Evolutionary conservation across 768 basidiomycete genomes (phyloP).

Genomic region (Auricularia heimuer): DNA sequence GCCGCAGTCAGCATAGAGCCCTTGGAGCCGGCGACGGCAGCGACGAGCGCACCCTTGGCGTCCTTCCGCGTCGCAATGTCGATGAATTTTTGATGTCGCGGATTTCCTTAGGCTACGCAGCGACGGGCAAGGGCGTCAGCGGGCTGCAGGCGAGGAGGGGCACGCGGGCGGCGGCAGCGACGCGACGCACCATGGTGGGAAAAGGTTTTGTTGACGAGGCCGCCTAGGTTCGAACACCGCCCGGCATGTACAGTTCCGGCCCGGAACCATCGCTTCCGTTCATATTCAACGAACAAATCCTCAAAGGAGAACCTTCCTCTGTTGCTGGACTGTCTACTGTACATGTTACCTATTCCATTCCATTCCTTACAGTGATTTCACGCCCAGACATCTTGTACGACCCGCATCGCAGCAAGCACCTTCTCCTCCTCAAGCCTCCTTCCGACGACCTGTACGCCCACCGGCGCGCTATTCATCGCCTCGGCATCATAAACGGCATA

Average conservation of each 20-base stretch:
- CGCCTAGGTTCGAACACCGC: not conserved
- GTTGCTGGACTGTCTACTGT: too few species aligned
- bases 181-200: not conserved
- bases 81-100: conserved; percentile 98
- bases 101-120: conserved; percentile 88
- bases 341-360: too few species aligned
- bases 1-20: too few species aligned
- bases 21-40: not conserved
- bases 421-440: conserved; percentile 62
- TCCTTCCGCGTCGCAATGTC: conserved; percentile 96
- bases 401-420: conserved; percentile 58
- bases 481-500: conserved; percentile 49
- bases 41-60: conserved; percentile 65
- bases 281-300: too few species aligned
- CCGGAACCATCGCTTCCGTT: not conserved
- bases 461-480: conserved; percentile 57
- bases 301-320: too few species aligned
- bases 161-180: not conserved
- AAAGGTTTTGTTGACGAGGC: not conserved
- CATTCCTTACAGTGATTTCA: too few species aligned
- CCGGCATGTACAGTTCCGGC: not conserved
- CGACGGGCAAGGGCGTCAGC: not conserved
- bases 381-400: conserved; percentile 25
- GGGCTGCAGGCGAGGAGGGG: not conserved
- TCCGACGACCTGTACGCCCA: conserved; percentile 59